Conservation (phyloP, 306 rosid genomes). For the Corylus americana region DNA sequence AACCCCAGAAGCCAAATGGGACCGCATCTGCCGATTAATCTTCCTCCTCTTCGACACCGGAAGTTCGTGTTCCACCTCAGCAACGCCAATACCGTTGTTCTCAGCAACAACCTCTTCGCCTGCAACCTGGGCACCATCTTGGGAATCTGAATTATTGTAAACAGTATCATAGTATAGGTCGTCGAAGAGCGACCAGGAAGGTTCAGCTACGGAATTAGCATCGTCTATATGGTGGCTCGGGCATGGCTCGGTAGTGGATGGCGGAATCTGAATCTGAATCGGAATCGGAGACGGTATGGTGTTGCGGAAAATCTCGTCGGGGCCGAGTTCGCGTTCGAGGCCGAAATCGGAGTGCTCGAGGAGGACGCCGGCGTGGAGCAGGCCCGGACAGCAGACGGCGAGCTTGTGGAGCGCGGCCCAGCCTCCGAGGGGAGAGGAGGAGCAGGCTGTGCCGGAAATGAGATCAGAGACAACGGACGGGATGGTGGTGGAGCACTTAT, state of each 20-base stretch:
- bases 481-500: constrained; percentile 43
- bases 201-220: constrained; percentile 7
- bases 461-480: constrained; percentile 67
- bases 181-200: constrained; percentile 81
- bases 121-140: not conserved
- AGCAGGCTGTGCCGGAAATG: constrained; percentile 7
- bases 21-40: constrained; percentile 36
- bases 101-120: constrained; percentile 14
- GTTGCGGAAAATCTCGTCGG: constrained; percentile 35
- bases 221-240: constrained; percentile 8
- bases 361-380: constrained; percentile 75
- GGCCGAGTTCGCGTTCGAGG: constrained; percentile 70
- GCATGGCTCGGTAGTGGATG: not conserved
- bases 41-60: constrained; percentile 45
- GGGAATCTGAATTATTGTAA: constrained; percentile 45
- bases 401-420: constrained; percentile 73
- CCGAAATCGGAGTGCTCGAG: constrained; percentile 77
- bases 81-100: not conserved
- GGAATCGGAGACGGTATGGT: not conserved
- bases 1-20: constrained; percentile 77
- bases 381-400: constrained; percentile 89
- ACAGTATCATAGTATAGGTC: constrained; percentile 75
- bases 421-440: constrained; percentile 38
- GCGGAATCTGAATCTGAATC: not conserved
- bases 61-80: constrained; percentile 13